Percentiles rank a stretch among this genome's conserved stretches.
Conservation (phyloP, 1,284 basidiomycete genomes). For the Tremellales sp. region DNA sequence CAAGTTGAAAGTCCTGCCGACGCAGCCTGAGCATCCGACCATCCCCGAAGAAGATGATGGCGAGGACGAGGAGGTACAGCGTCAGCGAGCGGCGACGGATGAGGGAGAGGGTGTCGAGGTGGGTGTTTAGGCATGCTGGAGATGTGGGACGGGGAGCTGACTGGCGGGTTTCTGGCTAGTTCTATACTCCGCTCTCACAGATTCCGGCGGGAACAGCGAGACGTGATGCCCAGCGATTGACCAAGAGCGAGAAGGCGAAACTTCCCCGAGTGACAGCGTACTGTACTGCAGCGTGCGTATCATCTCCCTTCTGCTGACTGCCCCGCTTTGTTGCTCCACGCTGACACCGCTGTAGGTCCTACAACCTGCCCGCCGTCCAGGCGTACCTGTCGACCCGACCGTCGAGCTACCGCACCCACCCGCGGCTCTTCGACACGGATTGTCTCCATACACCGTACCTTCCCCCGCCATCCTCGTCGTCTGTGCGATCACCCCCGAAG, state of each 20-base stretch:
- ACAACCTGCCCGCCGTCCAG: slow-evolving; percentile 78
- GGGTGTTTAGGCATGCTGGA: slow-evolving; percentile 26
- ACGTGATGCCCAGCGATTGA: slow-evolving; percentile 80
- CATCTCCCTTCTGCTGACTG: not conserved
- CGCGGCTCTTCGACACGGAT: slow-evolving; percentile 55
- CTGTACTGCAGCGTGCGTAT: slow-evolving; percentile 77
- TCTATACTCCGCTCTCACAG: slow-evolving; percentile 82
- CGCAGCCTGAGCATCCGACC: slow-evolving; percentile 66
- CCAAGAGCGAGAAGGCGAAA: slow-evolving; percentile 90
- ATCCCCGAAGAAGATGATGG: slow-evolving; percentile 59
- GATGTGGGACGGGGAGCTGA: not conserved
- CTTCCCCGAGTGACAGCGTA: slow-evolving; percentile 93
- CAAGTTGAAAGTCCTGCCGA: slow-evolving; percentile 86
- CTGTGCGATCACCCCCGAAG: slow-evolving; percentile 30
- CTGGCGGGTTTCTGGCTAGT: slow-evolving; percentile 50
- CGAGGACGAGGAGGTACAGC: slow-evolving; percentile 31
- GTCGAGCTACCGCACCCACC: slow-evolving; percentile 74
- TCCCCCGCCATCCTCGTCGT: slow-evolving; percentile 32
- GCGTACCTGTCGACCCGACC: slow-evolving; percentile 82
- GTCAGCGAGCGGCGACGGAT: slow-evolving; percentile 24
- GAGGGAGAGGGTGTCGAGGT: slow-evolving; percentile 63
- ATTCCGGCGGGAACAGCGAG: slow-evolving; percentile 93
- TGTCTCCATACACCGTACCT: slow-evolving; percentile 48
- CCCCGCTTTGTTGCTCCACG: not conserved
- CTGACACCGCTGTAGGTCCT: slow-evolving; percentile 58